Evolutionary conservation across 2,329 filamentous ascomycete species (phyloP).

Genomic region (Sclerotinia spermophila): DNA sequence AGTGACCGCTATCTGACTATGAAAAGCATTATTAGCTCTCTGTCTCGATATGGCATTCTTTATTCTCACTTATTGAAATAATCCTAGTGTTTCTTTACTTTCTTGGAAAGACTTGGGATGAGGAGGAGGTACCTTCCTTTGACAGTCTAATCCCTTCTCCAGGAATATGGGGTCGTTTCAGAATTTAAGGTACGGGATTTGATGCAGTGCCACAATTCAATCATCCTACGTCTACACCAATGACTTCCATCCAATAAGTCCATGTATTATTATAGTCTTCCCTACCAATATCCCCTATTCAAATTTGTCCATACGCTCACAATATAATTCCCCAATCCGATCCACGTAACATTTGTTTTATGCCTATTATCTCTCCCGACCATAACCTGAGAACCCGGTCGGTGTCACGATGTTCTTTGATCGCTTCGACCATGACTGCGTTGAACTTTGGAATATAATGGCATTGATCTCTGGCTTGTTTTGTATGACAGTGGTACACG

Average conservation of each 20-base stretch:
- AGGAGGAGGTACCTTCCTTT: neutral
- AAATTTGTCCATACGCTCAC: neutral
- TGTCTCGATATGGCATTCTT: neutral
- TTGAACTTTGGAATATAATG: conserved; percentile 6
- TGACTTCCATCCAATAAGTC: neutral
- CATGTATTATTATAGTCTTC: neutral
- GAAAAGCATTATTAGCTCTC: neutral
- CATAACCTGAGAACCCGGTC: neutral
- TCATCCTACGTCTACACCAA: neutral
- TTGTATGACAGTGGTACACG: conserved; percentile 4
- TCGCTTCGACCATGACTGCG: neutral
- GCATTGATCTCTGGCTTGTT: conserved; percentile 18
- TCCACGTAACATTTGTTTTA: neutral
- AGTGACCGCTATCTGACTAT: neutral
- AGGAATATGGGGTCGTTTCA: conserved; percentile 3
- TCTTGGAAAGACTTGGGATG: neutral
- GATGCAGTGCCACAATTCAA: conserved; percentile 3
- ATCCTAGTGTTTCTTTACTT: neutral
- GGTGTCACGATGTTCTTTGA: neutral
- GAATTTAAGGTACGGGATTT: neutral
- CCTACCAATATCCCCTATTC: neutral
- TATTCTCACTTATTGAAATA: neutral
- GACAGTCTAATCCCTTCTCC: neutral
- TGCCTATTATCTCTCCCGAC: neutral
- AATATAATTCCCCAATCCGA: neutral